A percentile compares a stretch with the other conserved stretches of the same genome.
phyloP scores from a whole-genome alignment of 352 stramenopile genomes.

The Stramenopiles sp. region DNA sequence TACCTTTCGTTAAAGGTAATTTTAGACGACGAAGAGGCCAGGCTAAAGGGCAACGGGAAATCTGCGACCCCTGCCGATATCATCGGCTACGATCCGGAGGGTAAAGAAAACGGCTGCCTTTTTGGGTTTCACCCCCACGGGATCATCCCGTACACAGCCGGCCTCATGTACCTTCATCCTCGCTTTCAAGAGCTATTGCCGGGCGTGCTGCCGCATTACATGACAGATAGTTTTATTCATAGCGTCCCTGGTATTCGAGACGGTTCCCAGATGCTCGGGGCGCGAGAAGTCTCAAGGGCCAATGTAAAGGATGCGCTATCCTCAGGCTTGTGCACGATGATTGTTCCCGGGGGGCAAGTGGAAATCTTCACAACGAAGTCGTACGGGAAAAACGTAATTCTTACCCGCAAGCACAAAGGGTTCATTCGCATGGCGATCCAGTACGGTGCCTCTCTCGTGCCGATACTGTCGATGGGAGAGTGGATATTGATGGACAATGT shows the following conservation, averaged over 20 bases:
- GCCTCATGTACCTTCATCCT: neutral
- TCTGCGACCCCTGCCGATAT: neutral
- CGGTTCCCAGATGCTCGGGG: neutral
- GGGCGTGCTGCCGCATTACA: neutral
- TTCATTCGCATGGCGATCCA: neutral
- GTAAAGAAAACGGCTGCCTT: neutral
- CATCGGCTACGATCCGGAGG: neutral
- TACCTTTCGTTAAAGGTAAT: neutral
- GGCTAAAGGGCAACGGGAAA: too few relatives aligned
- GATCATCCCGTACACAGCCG: neutral
- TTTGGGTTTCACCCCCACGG: neutral
- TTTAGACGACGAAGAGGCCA: too few relatives aligned
- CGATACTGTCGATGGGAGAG: neutral
- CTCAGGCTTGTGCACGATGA: neutral
- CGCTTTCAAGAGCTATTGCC: neutral
- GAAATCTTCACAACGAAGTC: neutral
- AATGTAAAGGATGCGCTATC: neutral
- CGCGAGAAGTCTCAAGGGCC: neutral
- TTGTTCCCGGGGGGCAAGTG: neutral
- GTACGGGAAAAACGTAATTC: neutral
- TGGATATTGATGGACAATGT: neutral
- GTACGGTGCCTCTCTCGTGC: neutral
- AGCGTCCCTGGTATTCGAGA: neutral
- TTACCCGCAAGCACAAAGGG: neutral
- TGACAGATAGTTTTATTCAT: neutral